Evolutionary conservation across 106 monocot genomes (phyloP).

Genomic region (Triglochin maritima): DNA sequence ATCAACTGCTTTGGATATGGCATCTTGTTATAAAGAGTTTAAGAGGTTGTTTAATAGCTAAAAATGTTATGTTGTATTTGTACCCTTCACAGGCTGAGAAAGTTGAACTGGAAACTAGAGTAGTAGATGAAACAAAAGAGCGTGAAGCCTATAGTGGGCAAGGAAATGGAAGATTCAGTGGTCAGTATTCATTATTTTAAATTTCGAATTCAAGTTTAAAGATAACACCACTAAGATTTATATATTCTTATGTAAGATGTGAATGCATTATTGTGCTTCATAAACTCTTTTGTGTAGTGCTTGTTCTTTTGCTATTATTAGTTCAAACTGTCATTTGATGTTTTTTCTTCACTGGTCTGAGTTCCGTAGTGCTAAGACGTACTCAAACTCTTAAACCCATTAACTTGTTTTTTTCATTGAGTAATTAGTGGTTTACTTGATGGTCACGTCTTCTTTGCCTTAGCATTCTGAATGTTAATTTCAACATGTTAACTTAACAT

Average conservation of each 20-base stretch:
- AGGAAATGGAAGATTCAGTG: constrained; percentile 77
- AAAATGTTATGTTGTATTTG: not conserved
- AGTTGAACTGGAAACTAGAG: constrained; percentile 91
- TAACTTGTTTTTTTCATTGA: not conserved
- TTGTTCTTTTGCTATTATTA: too few species aligned
- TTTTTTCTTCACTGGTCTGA: too few species aligned
- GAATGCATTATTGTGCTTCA: too few species aligned
- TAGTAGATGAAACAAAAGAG: constrained; percentile 84
- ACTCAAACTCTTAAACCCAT: too few species aligned
- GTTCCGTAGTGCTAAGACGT: too few species aligned
- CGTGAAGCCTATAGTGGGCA: constrained; percentile 55
- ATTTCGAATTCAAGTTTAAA: too few species aligned
- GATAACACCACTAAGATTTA: too few species aligned
- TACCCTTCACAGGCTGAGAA: constrained; percentile 68
- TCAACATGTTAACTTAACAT: too few species aligned
- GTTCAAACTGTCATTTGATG: too few species aligned
- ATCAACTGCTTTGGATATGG: not conserved
- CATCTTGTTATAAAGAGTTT: not conserved
- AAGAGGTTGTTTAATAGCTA: not conserved
- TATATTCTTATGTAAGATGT: too few species aligned
- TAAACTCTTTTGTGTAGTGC: too few species aligned
- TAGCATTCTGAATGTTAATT: too few species aligned
- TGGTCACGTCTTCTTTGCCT: not conserved
- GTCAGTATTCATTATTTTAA: constrained; percentile 33
- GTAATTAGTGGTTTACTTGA: not conserved